A percentile compares a stretch with the other conserved stretches of the same genome.
These are phyloP conservation scores for Platismatia glauca DNA, from an alignment of 495 filamentous ascomycete genomes.

Conservation along the genomic window DNA sequence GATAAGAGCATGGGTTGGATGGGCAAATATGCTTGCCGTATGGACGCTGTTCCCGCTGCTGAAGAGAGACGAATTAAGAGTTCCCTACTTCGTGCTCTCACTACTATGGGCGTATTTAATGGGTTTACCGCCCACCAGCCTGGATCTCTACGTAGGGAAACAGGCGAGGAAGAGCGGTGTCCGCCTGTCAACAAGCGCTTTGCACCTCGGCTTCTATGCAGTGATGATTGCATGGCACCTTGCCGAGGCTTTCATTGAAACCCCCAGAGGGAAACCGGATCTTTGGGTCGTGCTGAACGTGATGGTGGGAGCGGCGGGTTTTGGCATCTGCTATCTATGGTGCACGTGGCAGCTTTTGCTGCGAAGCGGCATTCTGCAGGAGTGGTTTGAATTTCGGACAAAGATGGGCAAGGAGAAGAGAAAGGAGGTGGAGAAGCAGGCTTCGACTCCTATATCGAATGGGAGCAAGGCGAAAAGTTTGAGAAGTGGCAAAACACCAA, in stretches of 20 bases:
- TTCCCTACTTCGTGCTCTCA: slow-evolving; percentile 78
- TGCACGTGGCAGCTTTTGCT: slow-evolving; percentile 62
- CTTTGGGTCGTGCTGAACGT: slow-evolving; percentile 90
- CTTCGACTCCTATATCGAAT: background rate
- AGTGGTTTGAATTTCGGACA: slow-evolving; percentile 24
- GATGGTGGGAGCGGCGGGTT: slow-evolving; percentile 73
- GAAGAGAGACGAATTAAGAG: slow-evolving; percentile 67
- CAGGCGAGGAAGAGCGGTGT: slow-evolving; percentile 34
- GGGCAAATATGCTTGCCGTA: slow-evolving; percentile 79
- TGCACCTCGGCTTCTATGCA: slow-evolving; percentile 69
- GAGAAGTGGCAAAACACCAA: slow-evolving; percentile 6
- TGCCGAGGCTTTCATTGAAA: slow-evolving; percentile 53
- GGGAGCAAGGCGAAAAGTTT: slow-evolving; percentile 9
- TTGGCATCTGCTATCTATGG: slow-evolving; percentile 83
- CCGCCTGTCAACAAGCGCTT: slow-evolving; percentile 44
- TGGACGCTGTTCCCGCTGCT: slow-evolving; percentile 95
- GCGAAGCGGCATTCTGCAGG: slow-evolving; percentile 39
- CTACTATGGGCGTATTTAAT: slow-evolving; percentile 85
- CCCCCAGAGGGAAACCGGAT: slow-evolving; percentile 74
- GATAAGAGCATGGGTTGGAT: slow-evolving; percentile 80
- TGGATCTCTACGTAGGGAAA: slow-evolving; percentile 51
- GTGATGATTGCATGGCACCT: slow-evolving; percentile 74
- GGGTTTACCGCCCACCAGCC: slow-evolving; percentile 69
- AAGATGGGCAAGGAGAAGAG: slow-evolving; percentile 5
- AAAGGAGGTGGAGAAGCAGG: background rate